phyloP scores from a whole-genome alignment of 1,284 basidiomycete genomes.

The Puccinia coronata region DNA sequence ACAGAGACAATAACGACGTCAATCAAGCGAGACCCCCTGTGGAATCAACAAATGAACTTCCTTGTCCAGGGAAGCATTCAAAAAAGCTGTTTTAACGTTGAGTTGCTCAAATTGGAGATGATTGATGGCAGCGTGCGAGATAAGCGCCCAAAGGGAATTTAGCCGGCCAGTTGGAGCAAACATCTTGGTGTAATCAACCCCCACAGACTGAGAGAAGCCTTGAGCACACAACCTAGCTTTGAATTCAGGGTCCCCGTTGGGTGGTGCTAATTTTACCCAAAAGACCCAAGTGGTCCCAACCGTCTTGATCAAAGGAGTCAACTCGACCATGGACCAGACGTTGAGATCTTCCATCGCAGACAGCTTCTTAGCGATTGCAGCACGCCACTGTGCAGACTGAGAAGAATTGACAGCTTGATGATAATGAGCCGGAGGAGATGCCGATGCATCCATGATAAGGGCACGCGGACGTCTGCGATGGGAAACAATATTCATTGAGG shows the following conservation, averaged over 20 bases:
- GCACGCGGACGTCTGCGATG: not conserved
- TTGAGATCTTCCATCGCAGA: not conserved
- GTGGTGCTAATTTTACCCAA: not conserved
- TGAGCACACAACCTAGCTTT: not conserved
- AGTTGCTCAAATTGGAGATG: not conserved
- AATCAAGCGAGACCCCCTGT: not conserved
- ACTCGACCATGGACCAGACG: not conserved
- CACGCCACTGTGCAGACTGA: not conserved
- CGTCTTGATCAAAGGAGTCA: not conserved
- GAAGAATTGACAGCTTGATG: not conserved
- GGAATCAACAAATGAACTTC: not conserved
- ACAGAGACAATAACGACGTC: not conserved
- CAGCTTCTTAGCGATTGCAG: not conserved
- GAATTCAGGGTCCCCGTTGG: not conserved
- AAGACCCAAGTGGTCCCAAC: slow-evolving; percentile 1
- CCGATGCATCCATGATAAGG: not conserved
- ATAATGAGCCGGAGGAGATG: not conserved
- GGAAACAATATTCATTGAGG: not conserved
- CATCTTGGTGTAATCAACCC: not conserved
- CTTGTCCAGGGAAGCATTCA: not conserved
- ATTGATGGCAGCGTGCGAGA: not conserved
- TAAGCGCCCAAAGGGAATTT: not conserved
- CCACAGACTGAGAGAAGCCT: not conserved
- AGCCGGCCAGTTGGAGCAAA: not conserved
- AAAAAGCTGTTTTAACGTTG: slow-evolving; percentile 4